Conservation (phyloP, 352 stramenopile genomes). For the Phytophthora fragariae region DNA sequence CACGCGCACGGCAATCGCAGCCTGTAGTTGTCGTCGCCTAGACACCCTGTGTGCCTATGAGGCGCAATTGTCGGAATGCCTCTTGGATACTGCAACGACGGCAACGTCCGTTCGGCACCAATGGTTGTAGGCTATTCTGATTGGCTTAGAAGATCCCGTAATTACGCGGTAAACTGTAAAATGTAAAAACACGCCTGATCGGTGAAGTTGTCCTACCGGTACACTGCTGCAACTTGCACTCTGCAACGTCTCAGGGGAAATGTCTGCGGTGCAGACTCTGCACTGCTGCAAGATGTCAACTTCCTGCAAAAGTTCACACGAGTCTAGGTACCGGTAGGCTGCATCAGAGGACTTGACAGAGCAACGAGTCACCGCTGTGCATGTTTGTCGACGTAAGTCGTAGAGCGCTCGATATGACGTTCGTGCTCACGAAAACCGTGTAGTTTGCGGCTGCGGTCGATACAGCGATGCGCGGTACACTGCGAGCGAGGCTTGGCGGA, state of each 20-base stretch:
- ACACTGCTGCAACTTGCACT: too few species aligned
- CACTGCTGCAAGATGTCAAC: too few species aligned
- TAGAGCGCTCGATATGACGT: too few species aligned
- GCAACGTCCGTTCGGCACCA: slow-evolving; percentile 25
- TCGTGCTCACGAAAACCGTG: too few species aligned
- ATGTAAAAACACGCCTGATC: neutral
- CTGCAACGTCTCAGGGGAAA: neutral
- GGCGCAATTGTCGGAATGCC: slow-evolving; percentile 35
- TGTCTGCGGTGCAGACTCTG: neutral
- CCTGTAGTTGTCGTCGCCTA: too few species aligned
- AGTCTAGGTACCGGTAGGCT: too few species aligned
- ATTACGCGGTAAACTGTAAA: slow-evolving; percentile 17
- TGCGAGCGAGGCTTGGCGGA: neutral
- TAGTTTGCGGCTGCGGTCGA: neutral
- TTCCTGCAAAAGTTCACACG: too few species aligned
- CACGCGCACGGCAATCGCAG: neutral
- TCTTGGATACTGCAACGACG: neutral
- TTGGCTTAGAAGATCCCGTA: slow-evolving; percentile 22
- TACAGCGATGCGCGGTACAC: neutral
- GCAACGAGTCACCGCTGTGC: too few species aligned
- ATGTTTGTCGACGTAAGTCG: too few species aligned
- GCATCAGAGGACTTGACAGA: too few species aligned
- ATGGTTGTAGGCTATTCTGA: slow-evolving; percentile 15
- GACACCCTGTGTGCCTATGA: neutral
- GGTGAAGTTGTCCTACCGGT: neutral